phyloP scores from a whole-genome alignment of 805 yeast species.

The Sungouiozyma ichnusensis region DNA sequence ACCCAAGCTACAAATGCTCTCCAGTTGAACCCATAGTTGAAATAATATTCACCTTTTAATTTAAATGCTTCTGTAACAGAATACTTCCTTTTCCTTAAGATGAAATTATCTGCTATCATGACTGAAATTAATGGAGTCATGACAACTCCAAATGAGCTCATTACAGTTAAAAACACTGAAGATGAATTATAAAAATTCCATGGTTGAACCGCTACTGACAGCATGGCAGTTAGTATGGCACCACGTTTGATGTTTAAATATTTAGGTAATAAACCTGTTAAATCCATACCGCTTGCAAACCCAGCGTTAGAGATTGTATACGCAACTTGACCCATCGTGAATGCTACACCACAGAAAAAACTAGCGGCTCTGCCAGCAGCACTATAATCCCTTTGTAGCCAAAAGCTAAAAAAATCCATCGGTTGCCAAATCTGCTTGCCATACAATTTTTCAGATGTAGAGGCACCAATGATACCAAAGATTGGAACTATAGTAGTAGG shows the following conservation, averaged over 20 bases:
- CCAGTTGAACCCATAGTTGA: slow-evolving; percentile 31
- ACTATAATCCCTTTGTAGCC: slow-evolving; percentile 25
- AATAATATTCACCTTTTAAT: slow-evolving; percentile 29
- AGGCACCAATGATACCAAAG: slow-evolving; percentile 35
- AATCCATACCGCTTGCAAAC: slow-evolving; percentile 36
- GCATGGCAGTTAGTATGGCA: slow-evolving; percentile 26
- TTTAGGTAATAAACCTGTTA: slow-evolving; percentile 32
- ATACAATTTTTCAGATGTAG: slow-evolving; percentile 29
- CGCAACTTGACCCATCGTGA: slow-evolving; percentile 31
- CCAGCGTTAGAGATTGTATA: slow-evolving; percentile 33
- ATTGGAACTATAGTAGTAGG: slow-evolving; percentile 36
- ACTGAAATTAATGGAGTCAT: slow-evolving; percentile 33
- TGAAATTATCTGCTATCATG: slow-evolving; percentile 32
- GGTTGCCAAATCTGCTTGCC: slow-evolving; percentile 32
- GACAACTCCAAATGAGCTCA: slow-evolving; percentile 31
- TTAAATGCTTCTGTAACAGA: slow-evolving; percentile 25
- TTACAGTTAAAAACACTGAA: slow-evolving; percentile 30
- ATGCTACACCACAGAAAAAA: slow-evolving; percentile 33
- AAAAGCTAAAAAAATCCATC: slow-evolving; percentile 24
- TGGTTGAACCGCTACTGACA: slow-evolving; percentile 32
- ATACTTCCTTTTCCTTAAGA: slow-evolving; percentile 30
- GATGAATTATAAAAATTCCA: slow-evolving; percentile 33
- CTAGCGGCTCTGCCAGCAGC: slow-evolving; percentile 31
- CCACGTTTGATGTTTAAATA: slow-evolving; percentile 35
- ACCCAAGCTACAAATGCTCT: slow-evolving; percentile 29